These are phyloP conservation scores for Pseudogymnoascus sp. DNA, from an alignment of 2,329 filamentous ascomycete species.

Conservation along the genomic window DNA sequence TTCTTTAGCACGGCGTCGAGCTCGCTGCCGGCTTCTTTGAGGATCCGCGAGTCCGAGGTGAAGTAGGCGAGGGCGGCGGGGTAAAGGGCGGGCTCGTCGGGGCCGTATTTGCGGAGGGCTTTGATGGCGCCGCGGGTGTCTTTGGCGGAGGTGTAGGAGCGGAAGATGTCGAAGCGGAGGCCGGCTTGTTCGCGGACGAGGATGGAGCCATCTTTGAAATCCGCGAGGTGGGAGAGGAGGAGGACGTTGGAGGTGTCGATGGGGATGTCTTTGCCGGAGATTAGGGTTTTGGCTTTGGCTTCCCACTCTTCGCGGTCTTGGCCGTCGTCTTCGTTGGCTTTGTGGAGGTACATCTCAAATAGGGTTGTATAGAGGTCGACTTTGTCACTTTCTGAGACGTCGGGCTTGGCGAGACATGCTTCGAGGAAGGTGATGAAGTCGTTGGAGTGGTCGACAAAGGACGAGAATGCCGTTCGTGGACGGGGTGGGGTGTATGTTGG, in stretches of 20 bases:
- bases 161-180: constrained; percentile 88
- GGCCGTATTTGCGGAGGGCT: constrained; percentile 83
- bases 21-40: constrained; percentile 83
- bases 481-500: constrained; percentile 68
- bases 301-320: constrained; percentile 75
- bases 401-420: constrained; percentile 66
- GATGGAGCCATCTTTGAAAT: constrained; percentile 83
- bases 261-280: constrained; percentile 69
- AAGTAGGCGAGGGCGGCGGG: constrained; percentile 89
- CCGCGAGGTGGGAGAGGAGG: constrained; percentile 80
- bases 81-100: constrained; percentile 84
- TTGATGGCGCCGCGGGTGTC: constrained; percentile 87
- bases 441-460: constrained; percentile 87
- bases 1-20: constrained; percentile 70
- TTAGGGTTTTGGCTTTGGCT: constrained; percentile 77
- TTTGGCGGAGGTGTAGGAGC: constrained; percentile 85
- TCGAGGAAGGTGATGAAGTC: constrained; percentile 92
- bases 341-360: constrained; percentile 97
- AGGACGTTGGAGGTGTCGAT: constrained; percentile 95
- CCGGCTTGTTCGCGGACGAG: constrained; percentile 91
- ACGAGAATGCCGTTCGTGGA: constrained; percentile 85
- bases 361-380: constrained; percentile 87
- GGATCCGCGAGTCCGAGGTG: constrained; percentile 70
- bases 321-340: constrained; percentile 67
- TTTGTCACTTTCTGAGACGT: constrained; percentile 64